These are phyloP conservation scores for Scedosporium aurantiacum DNA, from an alignment of 2,329 filamentous ascomycete genomes.

Conservation along the genomic window DNA sequence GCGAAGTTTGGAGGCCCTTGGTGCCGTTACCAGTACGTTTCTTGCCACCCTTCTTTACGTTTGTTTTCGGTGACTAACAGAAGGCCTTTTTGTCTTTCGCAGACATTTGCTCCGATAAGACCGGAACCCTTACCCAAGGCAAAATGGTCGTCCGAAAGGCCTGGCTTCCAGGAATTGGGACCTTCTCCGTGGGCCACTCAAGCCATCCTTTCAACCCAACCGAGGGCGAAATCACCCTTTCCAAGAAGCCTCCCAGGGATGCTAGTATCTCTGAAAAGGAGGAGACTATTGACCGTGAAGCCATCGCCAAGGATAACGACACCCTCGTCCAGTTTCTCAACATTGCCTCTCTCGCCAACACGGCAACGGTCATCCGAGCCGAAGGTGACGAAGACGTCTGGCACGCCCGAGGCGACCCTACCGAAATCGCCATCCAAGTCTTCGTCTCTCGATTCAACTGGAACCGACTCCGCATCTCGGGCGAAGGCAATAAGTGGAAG, in stretches of 20 bases:
- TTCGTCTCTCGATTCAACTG: constrained; percentile 59
- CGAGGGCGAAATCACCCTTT: constrained; percentile 32
- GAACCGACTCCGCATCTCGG: constrained; percentile 43
- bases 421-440: constrained; percentile 65
- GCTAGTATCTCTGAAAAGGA: constrained; percentile 14
- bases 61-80: background rate
- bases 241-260: constrained; percentile 18
- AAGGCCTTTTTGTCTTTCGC: background rate
- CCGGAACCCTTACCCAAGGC: constrained; percentile 40
- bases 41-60: background rate
- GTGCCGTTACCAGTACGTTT: constrained; percentile 27
- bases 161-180: constrained; percentile 37
- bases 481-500: constrained; percentile 19
- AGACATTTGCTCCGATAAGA: constrained; percentile 59
- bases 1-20: constrained; percentile 40
- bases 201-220: constrained; percentile 48
- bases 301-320: constrained; percentile 33
- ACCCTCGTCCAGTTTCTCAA: constrained; percentile 45
- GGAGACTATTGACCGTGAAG: constrained; percentile 16
- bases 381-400: constrained; percentile 29
- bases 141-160: constrained; percentile 51
- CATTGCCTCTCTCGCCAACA: constrained; percentile 53
- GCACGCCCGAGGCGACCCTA: constrained; percentile 52
- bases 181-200: constrained; percentile 34
- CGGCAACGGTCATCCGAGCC: constrained; percentile 41